phyloP scores from a whole-genome alignment of 257 asterid species.

The Prunella vulgaris region DNA sequence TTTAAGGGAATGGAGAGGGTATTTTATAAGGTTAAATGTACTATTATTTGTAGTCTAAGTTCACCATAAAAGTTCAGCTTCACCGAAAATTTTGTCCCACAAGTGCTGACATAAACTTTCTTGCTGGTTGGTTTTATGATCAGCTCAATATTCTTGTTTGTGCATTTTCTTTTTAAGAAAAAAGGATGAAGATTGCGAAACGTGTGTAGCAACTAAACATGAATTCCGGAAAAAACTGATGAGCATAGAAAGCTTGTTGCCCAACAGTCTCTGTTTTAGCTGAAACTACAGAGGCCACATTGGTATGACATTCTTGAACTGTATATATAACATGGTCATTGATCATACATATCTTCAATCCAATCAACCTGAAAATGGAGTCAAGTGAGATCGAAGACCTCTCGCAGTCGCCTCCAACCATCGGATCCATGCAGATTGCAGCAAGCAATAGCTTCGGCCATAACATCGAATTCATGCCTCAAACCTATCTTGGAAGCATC shows the following conservation, averaged over 20 bases:
- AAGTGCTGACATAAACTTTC: neutral
- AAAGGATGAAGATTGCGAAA: conserved; percentile 26
- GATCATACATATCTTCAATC: neutral
- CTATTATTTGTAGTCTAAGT: too few species aligned
- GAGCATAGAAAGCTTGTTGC: conserved; percentile 62
- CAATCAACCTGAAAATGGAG: conserved; percentile 32
- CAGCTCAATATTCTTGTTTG: too few species aligned
- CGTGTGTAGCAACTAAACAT: conserved; percentile 54
- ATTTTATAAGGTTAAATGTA: too few species aligned
- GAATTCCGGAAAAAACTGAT: conserved; percentile 15
- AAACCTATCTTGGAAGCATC: conserved; percentile 35
- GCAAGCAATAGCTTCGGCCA: conserved; percentile 63
- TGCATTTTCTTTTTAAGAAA: neutral
- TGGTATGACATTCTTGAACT: conserved; percentile 29
- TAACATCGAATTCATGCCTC: conserved; percentile 58
- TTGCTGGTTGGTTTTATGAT: neutral
- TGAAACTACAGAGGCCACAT: conserved; percentile 35
- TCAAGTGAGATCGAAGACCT: conserved; percentile 46
- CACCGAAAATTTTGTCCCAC: too few species aligned
- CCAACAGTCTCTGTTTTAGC: conserved; percentile 40
- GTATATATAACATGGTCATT: neutral
- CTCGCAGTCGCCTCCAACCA: conserved; percentile 49
- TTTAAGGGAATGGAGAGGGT: too few species aligned
- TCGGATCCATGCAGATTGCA: conserved; percentile 56
- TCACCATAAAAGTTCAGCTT: too few species aligned